A percentile compares a stretch with the other conserved stretches of the same genome.
Evolutionary conservation across 768 basidiomycete genomes (phyloP).

Genomic region (Naganishia vishniacii): DNA sequence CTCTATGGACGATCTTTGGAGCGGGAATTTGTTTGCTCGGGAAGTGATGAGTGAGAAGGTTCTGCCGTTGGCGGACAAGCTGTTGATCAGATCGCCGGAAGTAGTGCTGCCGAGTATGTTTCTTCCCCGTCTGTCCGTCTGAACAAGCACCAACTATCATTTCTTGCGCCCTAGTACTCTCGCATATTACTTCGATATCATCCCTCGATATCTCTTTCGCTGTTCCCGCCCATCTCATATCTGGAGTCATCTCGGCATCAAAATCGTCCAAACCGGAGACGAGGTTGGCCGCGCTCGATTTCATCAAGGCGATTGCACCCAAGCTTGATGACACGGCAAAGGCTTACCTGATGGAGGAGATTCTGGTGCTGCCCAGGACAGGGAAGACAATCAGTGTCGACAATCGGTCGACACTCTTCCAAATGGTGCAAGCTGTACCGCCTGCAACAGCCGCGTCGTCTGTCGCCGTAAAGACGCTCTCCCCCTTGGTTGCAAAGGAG

Average conservation of each 20-base stretch:
- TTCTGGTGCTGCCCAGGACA: slow-evolving; percentile 66
- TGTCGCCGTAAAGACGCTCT: slow-evolving; percentile 51
- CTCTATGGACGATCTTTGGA: slow-evolving; percentile 59
- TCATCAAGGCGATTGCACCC: slow-evolving; percentile 56
- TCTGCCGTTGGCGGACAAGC: slow-evolving; percentile 71
- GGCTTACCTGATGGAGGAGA: slow-evolving; percentile 57
- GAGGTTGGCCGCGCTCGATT: slow-evolving; percentile 56
- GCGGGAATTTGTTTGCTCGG: slow-evolving; percentile 52
- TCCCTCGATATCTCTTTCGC: slow-evolving; percentile 58
- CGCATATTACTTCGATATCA: slow-evolving; percentile 59
- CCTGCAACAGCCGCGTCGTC: slow-evolving; percentile 56
- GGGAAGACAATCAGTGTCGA: slow-evolving; percentile 85
- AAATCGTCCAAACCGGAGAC: slow-evolving; percentile 62
- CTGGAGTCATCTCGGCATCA: slow-evolving; percentile 41
- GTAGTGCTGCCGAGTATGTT: slow-evolving; percentile 60
- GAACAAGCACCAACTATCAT: slow-evolving; percentile 22
- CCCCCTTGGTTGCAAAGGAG: slow-evolving; percentile 63
- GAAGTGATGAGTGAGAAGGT: slow-evolving; percentile 57
- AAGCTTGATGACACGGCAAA: slow-evolving; percentile 46
- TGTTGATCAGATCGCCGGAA: slow-evolving; percentile 75
- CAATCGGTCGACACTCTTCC: slow-evolving; percentile 73
- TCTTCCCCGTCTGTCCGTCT: no score
- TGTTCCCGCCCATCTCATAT: slow-evolving; percentile 59
- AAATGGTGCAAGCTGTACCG: slow-evolving; percentile 61
- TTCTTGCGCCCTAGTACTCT: slow-evolving; percentile 51